phyloP scores from a whole-genome alignment of 2,329 filamentous ascomycete genomes.

The Triangularia verruculosa region DNA sequence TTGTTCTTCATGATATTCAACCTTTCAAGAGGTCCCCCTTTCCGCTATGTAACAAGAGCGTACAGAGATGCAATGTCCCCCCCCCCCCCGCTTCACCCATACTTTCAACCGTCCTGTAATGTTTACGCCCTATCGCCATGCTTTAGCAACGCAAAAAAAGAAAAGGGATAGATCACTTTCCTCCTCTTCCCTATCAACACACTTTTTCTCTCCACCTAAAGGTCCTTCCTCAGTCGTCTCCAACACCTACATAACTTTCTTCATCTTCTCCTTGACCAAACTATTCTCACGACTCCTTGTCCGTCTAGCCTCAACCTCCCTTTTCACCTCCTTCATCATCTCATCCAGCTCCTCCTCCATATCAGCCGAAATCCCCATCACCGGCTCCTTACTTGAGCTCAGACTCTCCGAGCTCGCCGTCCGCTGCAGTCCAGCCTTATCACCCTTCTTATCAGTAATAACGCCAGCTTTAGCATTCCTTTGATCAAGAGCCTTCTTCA shows the following conservation, averaged over 20 bases:
- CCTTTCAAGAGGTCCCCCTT: neutral
- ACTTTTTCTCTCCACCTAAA: neutral
- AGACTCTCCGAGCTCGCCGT: conserved; percentile 58
- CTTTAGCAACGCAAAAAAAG: neutral
- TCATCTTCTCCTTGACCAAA: conserved; percentile 1
- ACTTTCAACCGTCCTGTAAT: neutral
- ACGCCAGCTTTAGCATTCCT: conserved; percentile 48
- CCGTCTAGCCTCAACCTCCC: conserved; percentile 63
- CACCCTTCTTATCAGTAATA: conserved; percentile 24
- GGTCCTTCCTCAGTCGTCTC: neutral
- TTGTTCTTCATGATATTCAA: neutral
- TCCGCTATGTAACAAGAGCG: neutral
- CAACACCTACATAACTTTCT: neutral
- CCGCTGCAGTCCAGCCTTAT: conserved; percentile 28
- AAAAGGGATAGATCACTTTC: neutral
- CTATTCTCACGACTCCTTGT: conserved; percentile 35
- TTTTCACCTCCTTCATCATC: conserved; percentile 69
- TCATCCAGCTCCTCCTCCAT: conserved; percentile 73
- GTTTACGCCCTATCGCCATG: neutral
- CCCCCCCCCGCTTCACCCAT: neutral
- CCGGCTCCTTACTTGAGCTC: conserved; percentile 52
- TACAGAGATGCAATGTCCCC: neutral
- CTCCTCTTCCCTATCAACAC: neutral
- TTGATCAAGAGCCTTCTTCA: conserved; percentile 58
- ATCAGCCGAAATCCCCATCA: conserved; percentile 77